Conservation (phyloP, 192 early-diverging fungal genomes). For the Coemansia sp. region DNA sequence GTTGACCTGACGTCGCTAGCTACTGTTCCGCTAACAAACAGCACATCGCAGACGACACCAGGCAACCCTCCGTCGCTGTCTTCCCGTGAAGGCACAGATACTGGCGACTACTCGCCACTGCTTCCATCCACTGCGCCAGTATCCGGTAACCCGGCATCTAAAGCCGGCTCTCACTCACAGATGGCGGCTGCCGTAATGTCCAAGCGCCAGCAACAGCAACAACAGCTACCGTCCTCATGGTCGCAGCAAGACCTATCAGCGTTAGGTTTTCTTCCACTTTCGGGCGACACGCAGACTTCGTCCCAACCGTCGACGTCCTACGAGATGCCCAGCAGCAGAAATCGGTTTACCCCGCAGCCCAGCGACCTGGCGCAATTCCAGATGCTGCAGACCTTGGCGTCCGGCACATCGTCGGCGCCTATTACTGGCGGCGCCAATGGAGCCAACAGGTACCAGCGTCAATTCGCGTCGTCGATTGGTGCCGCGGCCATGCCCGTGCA, state of each 20-base stretch:
- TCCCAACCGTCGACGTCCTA: neutral
- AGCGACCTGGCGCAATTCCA: conserved; percentile 42
- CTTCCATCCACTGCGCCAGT: neutral
- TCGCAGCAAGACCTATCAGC: conserved; percentile 21
- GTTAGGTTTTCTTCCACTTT: conserved; percentile 21
- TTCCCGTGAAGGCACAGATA: too few relatives aligned
- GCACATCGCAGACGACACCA: too few relatives aligned
- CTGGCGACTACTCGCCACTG: too few relatives aligned
- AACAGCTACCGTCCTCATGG: conserved; percentile 21
- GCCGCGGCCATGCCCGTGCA: too few relatives aligned
- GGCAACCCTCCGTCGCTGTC: too few relatives aligned
- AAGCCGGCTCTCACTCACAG: conserved; percentile 38
- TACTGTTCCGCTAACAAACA: conserved; percentile 17
- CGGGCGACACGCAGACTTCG: neutral
- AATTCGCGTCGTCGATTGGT: conserved; percentile 10
- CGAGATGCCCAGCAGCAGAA: conserved; percentile 8
- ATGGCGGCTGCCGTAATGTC: conserved; percentile 38
- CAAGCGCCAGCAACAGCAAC: conserved; percentile 18
- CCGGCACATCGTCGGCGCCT: neutral
- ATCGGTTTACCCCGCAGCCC: conserved; percentile 30
- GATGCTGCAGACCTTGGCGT: conserved; percentile 5
- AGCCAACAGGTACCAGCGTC: conserved; percentile 11
- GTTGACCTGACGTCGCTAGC: conserved; percentile 42
- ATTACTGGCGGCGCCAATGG: neutral
- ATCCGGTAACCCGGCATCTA: conserved; percentile 2